A percentile compares a stretch with the other conserved stretches of the same genome.
These are phyloP conservation scores for Melastoma candidum DNA, from an alignment of 441 rosid genomes.

Conservation along the genomic window DNA sequence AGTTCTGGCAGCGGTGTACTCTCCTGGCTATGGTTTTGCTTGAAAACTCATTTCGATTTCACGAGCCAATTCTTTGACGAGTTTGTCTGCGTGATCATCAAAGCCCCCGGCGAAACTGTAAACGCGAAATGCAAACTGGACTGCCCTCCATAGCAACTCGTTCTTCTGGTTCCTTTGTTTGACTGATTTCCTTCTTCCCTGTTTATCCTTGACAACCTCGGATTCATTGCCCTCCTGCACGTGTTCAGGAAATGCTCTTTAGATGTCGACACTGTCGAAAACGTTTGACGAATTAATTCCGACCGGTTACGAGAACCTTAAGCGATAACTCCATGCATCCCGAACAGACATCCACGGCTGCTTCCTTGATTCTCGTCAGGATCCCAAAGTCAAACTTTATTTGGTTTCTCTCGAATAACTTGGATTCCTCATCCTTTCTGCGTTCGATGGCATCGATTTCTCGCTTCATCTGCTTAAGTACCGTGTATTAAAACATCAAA, in stretches of 20 bases:
- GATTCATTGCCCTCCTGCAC: conserved; percentile 38
- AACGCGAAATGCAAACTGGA: conserved; percentile 44
- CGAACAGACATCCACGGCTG: conserved; percentile 88
- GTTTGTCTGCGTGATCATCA: conserved; percentile 45
- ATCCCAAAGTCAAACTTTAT: conserved; percentile 71
- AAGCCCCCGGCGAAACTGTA: conserved; percentile 54
- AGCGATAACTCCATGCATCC: conserved; percentile 84
- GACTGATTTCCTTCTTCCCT: conserved; percentile 9
- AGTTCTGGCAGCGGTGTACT: no score
- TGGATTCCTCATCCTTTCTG: conserved; percentile 80
- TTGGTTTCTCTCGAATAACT: conserved; percentile 62
- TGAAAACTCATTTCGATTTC: no score
- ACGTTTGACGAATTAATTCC: no score
- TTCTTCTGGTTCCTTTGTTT: conserved; percentile 12
- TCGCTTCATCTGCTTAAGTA: conserved; percentile 44
- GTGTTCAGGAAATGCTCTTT: not conserved
- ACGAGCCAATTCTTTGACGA: conserved; percentile 27
- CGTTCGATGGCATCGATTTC: conserved; percentile 66
- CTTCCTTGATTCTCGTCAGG: conserved; percentile 71
- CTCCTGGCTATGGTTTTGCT: no score
- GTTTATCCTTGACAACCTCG: conserved; percentile 17
- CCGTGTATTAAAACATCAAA: not conserved
- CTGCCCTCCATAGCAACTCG: conserved; percentile 49
- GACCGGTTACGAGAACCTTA: conserved; percentile 32
- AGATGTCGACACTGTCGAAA: not conserved